A percentile compares a stretch with the other conserved stretches of the same genome.
These are phyloP conservation scores for Moniliophthora roreri DNA, from an alignment of 1,284 basidiomycete species.

Conservation along the genomic window DNA sequence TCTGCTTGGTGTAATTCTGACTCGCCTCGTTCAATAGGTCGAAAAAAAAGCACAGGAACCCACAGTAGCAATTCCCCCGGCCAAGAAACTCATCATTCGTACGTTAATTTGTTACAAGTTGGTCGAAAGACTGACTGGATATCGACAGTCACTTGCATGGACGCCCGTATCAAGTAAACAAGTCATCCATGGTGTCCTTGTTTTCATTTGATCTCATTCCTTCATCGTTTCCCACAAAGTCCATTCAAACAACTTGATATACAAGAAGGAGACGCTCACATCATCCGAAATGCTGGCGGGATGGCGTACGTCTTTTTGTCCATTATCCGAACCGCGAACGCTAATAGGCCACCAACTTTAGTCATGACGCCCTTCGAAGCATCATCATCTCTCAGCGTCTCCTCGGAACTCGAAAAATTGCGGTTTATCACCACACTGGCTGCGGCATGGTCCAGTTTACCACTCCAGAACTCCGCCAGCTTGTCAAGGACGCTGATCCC, in stretches of 20 bases:
- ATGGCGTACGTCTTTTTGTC: conserved; percentile 43
- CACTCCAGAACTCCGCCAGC: conserved; percentile 44
- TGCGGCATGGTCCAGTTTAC: conserved; percentile 69
- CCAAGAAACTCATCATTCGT: conserved; percentile 51
- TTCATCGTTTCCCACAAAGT: conserved; percentile 28
- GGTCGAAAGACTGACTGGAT: background rate
- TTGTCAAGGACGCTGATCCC: conserved; percentile 50
- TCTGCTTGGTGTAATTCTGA: no score
- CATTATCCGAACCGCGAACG: background rate
- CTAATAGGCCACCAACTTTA: background rate
- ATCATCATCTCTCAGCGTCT: conserved; percentile 68
- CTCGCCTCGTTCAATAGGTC: background rate
- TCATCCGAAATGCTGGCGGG: conserved; percentile 70
- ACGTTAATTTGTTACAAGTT: conserved; percentile 15
- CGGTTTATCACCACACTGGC: conserved; percentile 65
- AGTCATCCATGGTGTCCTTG: background rate
- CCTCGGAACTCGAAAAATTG: conserved; percentile 66
- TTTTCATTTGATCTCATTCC: background rate
- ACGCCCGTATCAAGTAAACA: conserved; percentile 52
- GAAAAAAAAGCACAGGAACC: conserved; percentile 1
- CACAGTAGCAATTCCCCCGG: conserved; percentile 42
- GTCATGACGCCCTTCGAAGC: conserved; percentile 56
- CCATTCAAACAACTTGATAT: conserved; percentile 60
- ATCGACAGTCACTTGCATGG: conserved; percentile 66
- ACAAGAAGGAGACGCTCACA: conserved; percentile 65